Evolutionary conservation across 805 yeast genomes (phyloP), one percentile per base, ranked within the genome.

Genomic region (Naumovozyma castellii): DNA sequence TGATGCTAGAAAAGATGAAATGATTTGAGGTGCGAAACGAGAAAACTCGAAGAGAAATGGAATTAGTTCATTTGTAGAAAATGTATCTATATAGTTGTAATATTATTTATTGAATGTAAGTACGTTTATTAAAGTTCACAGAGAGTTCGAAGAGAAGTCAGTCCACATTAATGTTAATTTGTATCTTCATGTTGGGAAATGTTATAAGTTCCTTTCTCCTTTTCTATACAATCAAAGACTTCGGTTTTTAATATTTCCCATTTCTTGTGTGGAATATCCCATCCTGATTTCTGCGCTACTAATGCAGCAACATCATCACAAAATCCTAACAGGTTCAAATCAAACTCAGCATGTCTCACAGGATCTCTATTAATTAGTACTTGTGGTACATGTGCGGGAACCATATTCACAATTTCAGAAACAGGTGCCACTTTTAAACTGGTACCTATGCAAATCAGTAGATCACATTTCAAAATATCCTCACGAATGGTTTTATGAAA

Each of bases 391-490:
- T 72, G 59, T 12, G 71, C 70, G 0, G 80, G 77, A 2, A 87
- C 62, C 61, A 73, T 69, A 45, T 84, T 79, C 13, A 84, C 87
- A 41, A 87, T 84, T 39, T 84, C 87, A 37, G 86, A 78, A 4
- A 88, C 96, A 0, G 97, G 97, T 0, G 94, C 86, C 16, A 87
- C 97, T 56, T 87, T 84, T 48, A 87, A 69, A n/a, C 95, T 84
- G 0, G 97, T 87, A 14, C 97, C 97, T 20, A 87, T 79, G 59
- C 94, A 83, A 5, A 87, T 69, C 37, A 88, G 64, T 39, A 87
- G 65, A 59, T 88, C 97, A 62, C 95, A 84, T 33, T 72, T 67
- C 16, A 61, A 50, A 9, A 79, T 67, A 53, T 88, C 96, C 33
- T 71, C 69, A 32, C 66, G 65, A 25, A 79, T 69, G 25, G 66